A percentile compares a stretch with the other conserved stretches of the same genome.
Conservation (phyloP, 306 rosid genomes). For the Carpinus viminea region DNA sequence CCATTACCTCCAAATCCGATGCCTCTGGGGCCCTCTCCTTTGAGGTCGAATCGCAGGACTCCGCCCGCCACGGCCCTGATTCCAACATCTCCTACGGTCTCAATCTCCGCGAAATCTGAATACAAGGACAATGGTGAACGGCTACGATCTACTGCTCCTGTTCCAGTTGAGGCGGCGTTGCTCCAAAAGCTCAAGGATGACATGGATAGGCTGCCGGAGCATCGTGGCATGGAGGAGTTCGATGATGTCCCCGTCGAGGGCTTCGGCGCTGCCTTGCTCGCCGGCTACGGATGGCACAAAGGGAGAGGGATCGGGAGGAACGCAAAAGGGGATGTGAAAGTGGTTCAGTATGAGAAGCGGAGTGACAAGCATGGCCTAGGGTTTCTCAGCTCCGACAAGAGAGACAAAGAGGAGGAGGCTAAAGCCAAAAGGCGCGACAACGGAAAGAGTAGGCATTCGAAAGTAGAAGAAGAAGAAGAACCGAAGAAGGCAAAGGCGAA, state of each 20-base stretch:
- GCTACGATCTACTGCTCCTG: background rate
- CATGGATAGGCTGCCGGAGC: slow-evolving; percentile 56
- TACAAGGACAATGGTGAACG: slow-evolving; percentile 3
- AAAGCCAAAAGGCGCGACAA: slow-evolving; percentile 9
- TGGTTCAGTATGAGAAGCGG: slow-evolving; percentile 47
- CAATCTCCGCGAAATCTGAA: slow-evolving; percentile 36
- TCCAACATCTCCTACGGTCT: slow-evolving; percentile 58
- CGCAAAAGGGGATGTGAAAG: slow-evolving; percentile 65
- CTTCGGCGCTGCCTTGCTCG: slow-evolving; percentile 69
- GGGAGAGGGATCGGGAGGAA: slow-evolving; percentile 86
- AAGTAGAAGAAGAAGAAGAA: slow-evolving; percentile 18
- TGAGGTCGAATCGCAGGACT: slow-evolving; percentile 33
- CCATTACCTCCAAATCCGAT: slow-evolving; percentile 29
- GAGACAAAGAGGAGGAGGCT: background rate
- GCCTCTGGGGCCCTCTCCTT: slow-evolving; percentile 36
- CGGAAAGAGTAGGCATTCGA: slow-evolving; percentile 31
- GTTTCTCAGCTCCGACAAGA: slow-evolving; percentile 32
- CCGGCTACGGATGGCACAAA: slow-evolving; percentile 84
- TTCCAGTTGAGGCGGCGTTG: slow-evolving; percentile 31
- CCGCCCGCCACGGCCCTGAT: slow-evolving; percentile 20
- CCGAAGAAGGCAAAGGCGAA: slow-evolving; percentile 23
- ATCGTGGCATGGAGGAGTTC: slow-evolving; percentile 66
- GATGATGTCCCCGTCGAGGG: slow-evolving; percentile 77
- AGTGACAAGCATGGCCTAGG: slow-evolving; percentile 75
- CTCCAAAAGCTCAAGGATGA: slow-evolving; percentile 61